Conservation (phyloP, 2,329 filamentous ascomycete genomes). For the Periglandula ipomoeae region DNA sequence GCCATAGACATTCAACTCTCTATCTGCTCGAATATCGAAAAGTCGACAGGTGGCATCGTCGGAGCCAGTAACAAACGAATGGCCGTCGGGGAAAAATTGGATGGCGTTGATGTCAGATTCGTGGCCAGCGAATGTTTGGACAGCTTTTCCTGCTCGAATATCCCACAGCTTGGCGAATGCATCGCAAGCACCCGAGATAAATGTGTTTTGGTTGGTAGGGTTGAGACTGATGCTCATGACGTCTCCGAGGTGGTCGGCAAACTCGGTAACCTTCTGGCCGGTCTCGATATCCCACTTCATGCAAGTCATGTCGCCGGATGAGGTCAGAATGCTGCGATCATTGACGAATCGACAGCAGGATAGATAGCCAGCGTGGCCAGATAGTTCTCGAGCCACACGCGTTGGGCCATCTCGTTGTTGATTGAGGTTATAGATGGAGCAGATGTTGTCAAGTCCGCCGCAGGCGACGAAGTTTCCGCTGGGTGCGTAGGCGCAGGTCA, state of each 20-base stretch:
- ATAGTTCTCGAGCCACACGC: slow-evolving; percentile 88
- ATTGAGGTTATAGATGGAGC: slow-evolving; percentile 98
- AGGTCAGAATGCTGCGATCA: slow-evolving; percentile 93
- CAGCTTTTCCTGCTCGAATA: slow-evolving; percentile 94
- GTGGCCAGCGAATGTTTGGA: slow-evolving; percentile 96
- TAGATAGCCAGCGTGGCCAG: slow-evolving; percentile 92
- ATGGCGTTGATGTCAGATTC: slow-evolving; percentile 99
- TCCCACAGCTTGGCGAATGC: slow-evolving; percentile 99
- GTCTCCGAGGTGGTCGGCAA: slow-evolving; percentile 94
- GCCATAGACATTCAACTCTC: slow-evolving; percentile 61
- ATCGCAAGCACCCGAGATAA: slow-evolving; percentile 98
- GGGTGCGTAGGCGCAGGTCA: slow-evolving; percentile 98
- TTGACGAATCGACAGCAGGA: slow-evolving; percentile 99
- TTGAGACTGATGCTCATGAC: slow-evolving; percentile 99
- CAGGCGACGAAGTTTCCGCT: slow-evolving; percentile 98
- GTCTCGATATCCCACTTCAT: slow-evolving; percentile 99
- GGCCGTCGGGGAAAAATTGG: slow-evolving; percentile 98
- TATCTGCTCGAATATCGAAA: slow-evolving; percentile 94
- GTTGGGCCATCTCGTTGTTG: slow-evolving; percentile 92
- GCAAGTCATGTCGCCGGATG: slow-evolving; percentile 98
- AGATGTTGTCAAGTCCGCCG: slow-evolving; percentile 98
- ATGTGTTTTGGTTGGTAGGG: slow-evolving; percentile 97
- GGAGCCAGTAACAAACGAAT: slow-evolving; percentile 95
- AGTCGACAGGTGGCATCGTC: slow-evolving; percentile 96
- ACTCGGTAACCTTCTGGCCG: slow-evolving; percentile 93